Evolutionary conservation across 305 asterid species (phyloP), one percentile per base, ranked within the genome.

Genomic region (Fraxinus platypoda): DNA sequence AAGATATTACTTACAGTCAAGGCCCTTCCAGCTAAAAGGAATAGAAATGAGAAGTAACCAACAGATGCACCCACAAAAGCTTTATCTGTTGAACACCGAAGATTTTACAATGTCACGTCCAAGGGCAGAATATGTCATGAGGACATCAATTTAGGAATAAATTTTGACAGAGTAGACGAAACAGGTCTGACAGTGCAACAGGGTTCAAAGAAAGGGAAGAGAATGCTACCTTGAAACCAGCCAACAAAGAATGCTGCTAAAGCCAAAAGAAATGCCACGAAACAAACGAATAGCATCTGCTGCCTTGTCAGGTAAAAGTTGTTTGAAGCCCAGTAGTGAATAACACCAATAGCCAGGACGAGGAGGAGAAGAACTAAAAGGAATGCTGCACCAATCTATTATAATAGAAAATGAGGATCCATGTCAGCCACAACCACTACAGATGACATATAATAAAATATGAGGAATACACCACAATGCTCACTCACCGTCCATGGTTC

Each of bases 281-380:
- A 95, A 87, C 97, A 97, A 78, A 95, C 99, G 81, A 94, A 87
- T 82, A 97, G 83, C 97, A 90, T 97, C 90, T 97, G 99, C 85
- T 87, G 84, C 87, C 98, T 92, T 49, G 98, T 97, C 97, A 97
- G 84, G 86, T 97, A 97, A 86, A 97, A 97, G 86, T 97, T 97
- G 90, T 97, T 97, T 83, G 98, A 91, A 80, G 99, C 99, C 99
- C 98, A 97, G 83, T 89, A 95, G 89, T 95, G 99, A 89, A 93
- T 90, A 81, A 91, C 98, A 78, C 97, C 97, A 84, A 97, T 97
- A 71, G 97, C 97, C 88, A 97, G 92, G 82, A 97, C 95, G 74
- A 95, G 87, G 82, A 97, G 97, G 54, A 97, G 98, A 80, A 97
- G 93, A 82, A 95, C 97, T 78, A 97, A 85, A 85, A 97, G 98